Conservation (phyloP, 371 early-diverging fungal species). For the Dinochytrium kinnereticum region DNA sequence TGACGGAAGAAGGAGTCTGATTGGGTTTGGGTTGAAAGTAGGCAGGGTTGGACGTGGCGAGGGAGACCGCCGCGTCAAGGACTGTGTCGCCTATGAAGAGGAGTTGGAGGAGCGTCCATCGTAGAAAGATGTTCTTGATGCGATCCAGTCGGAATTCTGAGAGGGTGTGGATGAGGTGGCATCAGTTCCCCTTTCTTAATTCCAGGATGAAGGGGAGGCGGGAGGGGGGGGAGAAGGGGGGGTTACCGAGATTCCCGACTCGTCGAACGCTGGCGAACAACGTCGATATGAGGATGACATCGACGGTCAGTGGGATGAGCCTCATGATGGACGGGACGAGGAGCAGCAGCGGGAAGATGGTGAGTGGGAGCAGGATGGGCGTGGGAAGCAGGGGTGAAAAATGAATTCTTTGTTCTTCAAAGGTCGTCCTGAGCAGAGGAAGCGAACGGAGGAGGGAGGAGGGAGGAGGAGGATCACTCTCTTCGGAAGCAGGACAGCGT, state of each 20-base stretch:
- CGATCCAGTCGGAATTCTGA: constrained; percentile 30
- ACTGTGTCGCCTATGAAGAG: constrained; percentile 35
- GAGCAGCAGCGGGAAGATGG: background rate
- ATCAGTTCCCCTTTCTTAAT: background rate
- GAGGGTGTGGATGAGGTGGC: background rate
- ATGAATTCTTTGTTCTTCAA: no score
- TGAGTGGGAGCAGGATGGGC: background rate
- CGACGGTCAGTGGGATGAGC: constrained; percentile 34
- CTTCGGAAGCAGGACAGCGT: no score
- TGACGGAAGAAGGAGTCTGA: background rate
- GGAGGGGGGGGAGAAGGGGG: no score
- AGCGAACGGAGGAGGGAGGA: no score
- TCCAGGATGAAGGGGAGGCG: background rate
- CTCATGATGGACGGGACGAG: constrained; percentile 23
- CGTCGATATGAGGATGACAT: constrained; percentile 26
- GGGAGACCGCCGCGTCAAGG: constrained; percentile 13
- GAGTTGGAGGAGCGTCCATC: constrained; percentile 30
- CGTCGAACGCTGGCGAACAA: constrained; percentile 27
- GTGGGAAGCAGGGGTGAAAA: background rate
- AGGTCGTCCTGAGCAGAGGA: no score
- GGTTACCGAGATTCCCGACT: constrained; percentile 25
- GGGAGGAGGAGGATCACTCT: no score
- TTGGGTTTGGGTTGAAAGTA: constrained; percentile 5
- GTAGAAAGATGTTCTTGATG: constrained; percentile 27
- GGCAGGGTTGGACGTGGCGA: constrained; percentile 16